Evolutionary conservation across 2,329 filamentous ascomycete genomes (phyloP).

Genomic region (Ophiosphaerella narmari): DNA sequence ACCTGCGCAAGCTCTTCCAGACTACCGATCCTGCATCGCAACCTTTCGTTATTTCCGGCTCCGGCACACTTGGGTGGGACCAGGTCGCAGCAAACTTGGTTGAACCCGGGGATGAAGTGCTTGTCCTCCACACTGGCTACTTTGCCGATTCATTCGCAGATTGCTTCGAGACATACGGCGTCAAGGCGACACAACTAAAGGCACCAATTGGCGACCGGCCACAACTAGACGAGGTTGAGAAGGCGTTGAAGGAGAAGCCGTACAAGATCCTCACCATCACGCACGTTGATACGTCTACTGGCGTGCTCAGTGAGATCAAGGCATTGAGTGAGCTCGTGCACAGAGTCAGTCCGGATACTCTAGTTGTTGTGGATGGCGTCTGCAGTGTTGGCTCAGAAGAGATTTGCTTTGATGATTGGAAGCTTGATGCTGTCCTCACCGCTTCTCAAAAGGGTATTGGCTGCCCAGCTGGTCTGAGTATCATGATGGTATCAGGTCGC

Average conservation of each 20-base stretch:
- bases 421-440: slow-evolving; percentile 88
- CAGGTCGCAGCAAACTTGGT: slow-evolving; percentile 91
- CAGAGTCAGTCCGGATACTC: slow-evolving; percentile 84
- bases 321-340: slow-evolving; percentile 80
- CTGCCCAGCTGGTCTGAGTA: slow-evolving; percentile 89
- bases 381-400: slow-evolving; percentile 97
- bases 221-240: slow-evolving; percentile 84
- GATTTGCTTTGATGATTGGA: slow-evolving; percentile 94
- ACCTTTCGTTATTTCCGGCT: slow-evolving; percentile 91
- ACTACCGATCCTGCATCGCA: slow-evolving; percentile 80
- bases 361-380: slow-evolving; percentile 92
- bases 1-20: slow-evolving; percentile 93
- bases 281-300: slow-evolving; percentile 96
- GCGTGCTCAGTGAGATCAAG: slow-evolving; percentile 90
- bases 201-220: slow-evolving; percentile 87
- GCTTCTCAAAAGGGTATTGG: slow-evolving; percentile 97
- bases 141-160: slow-evolving; percentile 95
- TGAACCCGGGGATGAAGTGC: slow-evolving; percentile 85
- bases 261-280: slow-evolving; percentile 96
- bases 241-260: slow-evolving; percentile 83
- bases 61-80: slow-evolving; percentile 96
- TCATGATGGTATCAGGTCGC: slow-evolving; percentile 88
- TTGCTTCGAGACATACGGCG: slow-evolving; percentile 89
- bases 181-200: slow-evolving; percentile 85
- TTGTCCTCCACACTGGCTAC: slow-evolving; percentile 95